Percentiles rank a stretch among this genome's conserved stretches.
Evolutionary conservation across 345 rosid genomes (phyloP).

Genomic region (Bruguiera parviflora): DNA sequence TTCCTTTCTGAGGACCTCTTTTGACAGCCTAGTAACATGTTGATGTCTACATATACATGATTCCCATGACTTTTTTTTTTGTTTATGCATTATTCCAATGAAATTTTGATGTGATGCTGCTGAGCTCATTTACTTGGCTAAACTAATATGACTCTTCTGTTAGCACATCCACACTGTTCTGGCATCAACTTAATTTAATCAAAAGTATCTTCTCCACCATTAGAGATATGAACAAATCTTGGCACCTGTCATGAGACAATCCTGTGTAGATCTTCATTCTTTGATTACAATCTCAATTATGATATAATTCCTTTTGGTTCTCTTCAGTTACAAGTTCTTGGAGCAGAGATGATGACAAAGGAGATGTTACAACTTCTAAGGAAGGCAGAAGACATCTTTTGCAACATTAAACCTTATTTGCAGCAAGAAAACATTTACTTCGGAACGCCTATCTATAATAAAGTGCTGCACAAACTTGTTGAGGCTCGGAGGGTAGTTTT

Average conservation of each 20-base stretch:
- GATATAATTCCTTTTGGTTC: slow-evolving; percentile 4
- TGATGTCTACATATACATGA: neutral
- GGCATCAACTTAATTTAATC: slow-evolving; percentile 1
- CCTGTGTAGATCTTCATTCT: neutral
- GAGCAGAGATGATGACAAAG: slow-evolving; percentile 68
- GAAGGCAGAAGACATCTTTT: slow-evolving; percentile 44
- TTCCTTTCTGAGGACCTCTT: neutral
- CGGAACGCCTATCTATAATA: slow-evolving; percentile 50
- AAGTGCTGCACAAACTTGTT: slow-evolving; percentile 59
- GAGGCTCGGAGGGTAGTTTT: slow-evolving; percentile 57
- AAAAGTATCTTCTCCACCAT: neutral
- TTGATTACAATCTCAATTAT: slow-evolving; percentile 1
- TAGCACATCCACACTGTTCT: neutral
- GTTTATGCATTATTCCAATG: neutral
- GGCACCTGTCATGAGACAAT: neutral
- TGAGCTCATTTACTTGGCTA: slow-evolving; percentile 1
- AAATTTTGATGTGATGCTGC: neutral
- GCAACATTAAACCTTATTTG: slow-evolving; percentile 7
- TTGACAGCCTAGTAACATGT: neutral
- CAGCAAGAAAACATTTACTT: slow-evolving; percentile 21
- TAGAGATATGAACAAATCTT: neutral
- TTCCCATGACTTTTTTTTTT: neutral
- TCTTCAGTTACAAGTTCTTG: slow-evolving; percentile 68
- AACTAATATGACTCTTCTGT: neutral
- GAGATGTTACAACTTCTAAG: slow-evolving; percentile 53